Percentiles rank a stretch among this genome's conserved stretches.
Conservation (phyloP, 805 yeast species). For the Hanseniaspora osmophila region DNA sequence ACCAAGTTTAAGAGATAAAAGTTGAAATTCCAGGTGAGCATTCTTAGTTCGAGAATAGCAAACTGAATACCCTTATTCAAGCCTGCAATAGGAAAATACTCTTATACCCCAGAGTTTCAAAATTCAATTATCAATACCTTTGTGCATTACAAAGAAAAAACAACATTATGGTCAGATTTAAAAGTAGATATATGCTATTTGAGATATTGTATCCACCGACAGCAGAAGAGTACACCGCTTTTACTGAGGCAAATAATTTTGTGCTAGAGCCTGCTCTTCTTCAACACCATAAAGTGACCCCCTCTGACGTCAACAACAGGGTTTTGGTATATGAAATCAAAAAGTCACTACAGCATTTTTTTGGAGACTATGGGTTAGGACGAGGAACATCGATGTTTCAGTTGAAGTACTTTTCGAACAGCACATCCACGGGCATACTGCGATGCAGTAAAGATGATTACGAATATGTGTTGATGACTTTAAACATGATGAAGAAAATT, state of each 20-base stretch:
- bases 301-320: conserved; percentile 34
- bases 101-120: no score
- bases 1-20: no score
- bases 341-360: conserved; percentile 41
- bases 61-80: no score
- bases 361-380: conserved; percentile 73
- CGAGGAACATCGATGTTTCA: conserved; percentile 43
- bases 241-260: neutral
- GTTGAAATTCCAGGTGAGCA: no score
- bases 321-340: conserved; percentile 39
- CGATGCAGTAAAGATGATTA: conserved; percentile 57
- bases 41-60: no score
- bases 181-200: conserved; percentile 71
- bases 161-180: conserved; percentile 68
- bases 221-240: conserved; percentile 8
- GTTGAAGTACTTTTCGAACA: conserved; percentile 66
- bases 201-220: conserved; percentile 56
- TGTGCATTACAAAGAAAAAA: neutral
- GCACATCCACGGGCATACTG: conserved; percentile 73
- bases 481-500: conserved; percentile 37
- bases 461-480: conserved; percentile 50
- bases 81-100: no score
- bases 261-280: conserved; percentile 19
- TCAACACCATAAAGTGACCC: conserved; percentile 37
- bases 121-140: no score